Evolutionary conservation across 1,284 basidiomycete species (phyloP), one percentile per base, ranked within the genome.

Genomic region (Austroboletus novae-zelandiae): DNA sequence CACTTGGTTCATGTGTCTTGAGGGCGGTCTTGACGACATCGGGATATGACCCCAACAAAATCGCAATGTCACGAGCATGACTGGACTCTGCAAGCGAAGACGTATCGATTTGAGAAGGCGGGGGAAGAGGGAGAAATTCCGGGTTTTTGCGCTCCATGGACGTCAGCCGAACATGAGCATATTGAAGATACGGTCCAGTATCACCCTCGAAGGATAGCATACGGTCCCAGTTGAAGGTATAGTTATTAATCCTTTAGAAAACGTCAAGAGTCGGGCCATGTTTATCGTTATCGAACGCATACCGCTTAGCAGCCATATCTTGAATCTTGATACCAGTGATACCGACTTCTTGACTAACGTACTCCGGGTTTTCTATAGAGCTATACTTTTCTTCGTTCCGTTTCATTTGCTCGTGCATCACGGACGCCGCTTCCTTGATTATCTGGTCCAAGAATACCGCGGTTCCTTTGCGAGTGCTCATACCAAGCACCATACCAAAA

Each of bases 321-420:
- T 99, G 97, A 60, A 99, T 95, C 78, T 99, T 99, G 66, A 99
- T 89, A 8, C 94, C 95, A 0, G 94, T 92, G 65, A 97, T 92
- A 29, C 96, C 97, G 50, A 98, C 86, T 68, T 98, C 91, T 60
- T 82, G 80, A 54, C 86, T 85, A 40, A 89, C 90, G 41, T 71
- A 72, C 66, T 93, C 88, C 1, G 95, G 95, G 71, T 99, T 85
- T 65, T 94, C 91, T 49, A 99, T 81, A 41, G 87, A 85, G 2
- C 78, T 83, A 64, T 97, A 98, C 74, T 99, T 99, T 52, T 84
- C 92, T 71, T 93, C 89, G 68, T 98, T 98, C 71, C 87, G 88
- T 70, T 77, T 80, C 97, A 99, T 99, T 69, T 96, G 92, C 57
- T 95, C 93, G 72, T 94, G 92, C 96, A 99, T 99, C 52, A 90